A percentile compares a stretch with the other conserved stretches of the same genome.
These are phyloP conservation scores for Penicillium polonicum DNA, from an alignment of 2,329 filamentous ascomycete species.

Conservation along the genomic window DNA sequence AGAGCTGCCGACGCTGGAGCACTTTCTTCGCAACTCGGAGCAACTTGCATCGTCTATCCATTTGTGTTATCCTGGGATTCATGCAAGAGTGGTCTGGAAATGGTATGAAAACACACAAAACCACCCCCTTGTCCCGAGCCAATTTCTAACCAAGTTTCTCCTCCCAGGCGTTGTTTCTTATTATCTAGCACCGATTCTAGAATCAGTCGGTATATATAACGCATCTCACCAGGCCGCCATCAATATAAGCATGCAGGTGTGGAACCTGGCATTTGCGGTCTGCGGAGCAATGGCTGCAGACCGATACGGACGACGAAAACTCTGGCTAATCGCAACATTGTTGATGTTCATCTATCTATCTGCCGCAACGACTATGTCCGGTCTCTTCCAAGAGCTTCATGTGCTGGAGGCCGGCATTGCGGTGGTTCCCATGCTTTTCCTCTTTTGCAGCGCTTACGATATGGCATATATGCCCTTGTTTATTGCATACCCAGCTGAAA, in stretches of 20 bases:
- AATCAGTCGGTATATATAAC: conserved; percentile 20
- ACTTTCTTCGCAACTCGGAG: conserved; percentile 18
- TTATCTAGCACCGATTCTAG: conserved; percentile 22
- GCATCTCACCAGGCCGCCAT: conserved; percentile 14
- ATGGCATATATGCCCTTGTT: conserved; percentile 23
- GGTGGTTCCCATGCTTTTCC: conserved; percentile 28
- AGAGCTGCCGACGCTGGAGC: conserved; percentile 18
- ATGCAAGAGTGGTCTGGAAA: conserved; percentile 22
- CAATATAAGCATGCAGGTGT: conserved; percentile 17
- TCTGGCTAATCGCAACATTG: conserved; percentile 16
- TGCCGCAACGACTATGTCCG: conserved; percentile 17
- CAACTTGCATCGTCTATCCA: conserved; percentile 22
- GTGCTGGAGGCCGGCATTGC: conserved; percentile 25
- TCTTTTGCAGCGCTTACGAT: conserved; percentile 22
- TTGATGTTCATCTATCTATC: conserved; percentile 20
- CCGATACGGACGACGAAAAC: conserved; percentile 14
- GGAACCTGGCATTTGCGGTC: conserved; percentile 10
- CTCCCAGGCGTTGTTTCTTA: conserved; percentile 22
- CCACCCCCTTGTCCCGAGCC: background rate
- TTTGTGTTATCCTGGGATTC: conserved; percentile 24
- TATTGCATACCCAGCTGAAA: conserved; percentile 23
- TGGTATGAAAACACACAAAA: background rate
- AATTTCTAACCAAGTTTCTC: background rate
- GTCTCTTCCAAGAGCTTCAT: conserved; percentile 19
- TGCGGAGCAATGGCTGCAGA: conserved; percentile 8